Evolutionary conservation across 75 land plant genomes (phyloP), one percentile per base, ranked within the genome.

Genomic region (Cupressus sempervirens): DNA sequence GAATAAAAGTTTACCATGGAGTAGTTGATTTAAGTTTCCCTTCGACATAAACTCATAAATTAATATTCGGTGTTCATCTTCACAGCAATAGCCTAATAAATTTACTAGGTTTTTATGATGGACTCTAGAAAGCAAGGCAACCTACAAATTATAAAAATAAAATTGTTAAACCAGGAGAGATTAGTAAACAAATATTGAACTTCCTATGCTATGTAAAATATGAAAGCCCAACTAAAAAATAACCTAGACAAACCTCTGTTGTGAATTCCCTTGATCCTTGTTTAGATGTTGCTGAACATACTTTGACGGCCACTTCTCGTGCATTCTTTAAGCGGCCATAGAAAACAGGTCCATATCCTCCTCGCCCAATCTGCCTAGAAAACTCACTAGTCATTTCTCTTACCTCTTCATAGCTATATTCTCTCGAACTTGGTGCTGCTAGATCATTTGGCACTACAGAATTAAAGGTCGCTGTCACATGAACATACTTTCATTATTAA

Each of bases 91-190:
- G 0, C 95, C 95, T 29, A 94, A 29, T 1, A 94, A 75, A 30
- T 79, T 52, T 1, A 91, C 92, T 9, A 94, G 88, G 65, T 93
- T 94, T 43, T 82, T 85, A 72, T 94, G 95, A 53, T 91, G 91
- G 70, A 94, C 84, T 34, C 88, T 86, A 8, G 85, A 84, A 72
- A 94, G 84, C 20, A 88, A 84, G 12, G 84, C 79, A 45, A 90
- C 90, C 93, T 94, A 83, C 20, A 50, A 50, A 7, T 48, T 48
- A 50, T 13, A 50, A 1, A 12, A 12, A 12, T 50, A 1, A 12
- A 12, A 12, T 50, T 48, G 8, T 48, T 48, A 7, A 48, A 48
- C 50, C 40, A 38, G 1, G 1, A 1, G 40, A 38, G 2, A 38
- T 38, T 38, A 38, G 26, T 18, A 18, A 0, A 0, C 20, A 62